These are phyloP conservation scores for Albophoma yamanashiensis DNA, from an alignment of 2,329 filamentous ascomycete species.

Conservation along the genomic window DNA sequence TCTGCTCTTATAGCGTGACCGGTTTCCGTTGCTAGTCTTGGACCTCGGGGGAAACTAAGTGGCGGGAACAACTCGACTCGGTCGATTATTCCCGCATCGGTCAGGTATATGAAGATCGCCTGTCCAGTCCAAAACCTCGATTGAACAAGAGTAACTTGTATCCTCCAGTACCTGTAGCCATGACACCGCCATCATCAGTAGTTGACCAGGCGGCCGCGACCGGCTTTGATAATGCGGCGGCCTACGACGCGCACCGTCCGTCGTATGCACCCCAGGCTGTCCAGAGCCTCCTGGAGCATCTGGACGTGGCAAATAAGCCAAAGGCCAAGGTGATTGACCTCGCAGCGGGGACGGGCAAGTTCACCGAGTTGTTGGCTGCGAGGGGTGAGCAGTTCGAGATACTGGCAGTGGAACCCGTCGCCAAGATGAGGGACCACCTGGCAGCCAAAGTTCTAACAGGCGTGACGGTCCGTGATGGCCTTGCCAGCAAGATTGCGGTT, in stretches of 20 bases:
- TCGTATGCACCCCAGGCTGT: conserved; percentile 52
- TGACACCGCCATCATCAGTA: conserved; percentile 13
- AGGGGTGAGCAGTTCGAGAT: conserved; percentile 50
- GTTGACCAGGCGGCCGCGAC: conserved; percentile 37
- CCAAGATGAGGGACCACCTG: conserved; percentile 52
- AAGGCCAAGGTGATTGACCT: conserved; percentile 49
- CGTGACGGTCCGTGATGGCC: conserved; percentile 46
- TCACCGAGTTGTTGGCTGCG: conserved; percentile 51
- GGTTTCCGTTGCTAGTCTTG: not conserved
- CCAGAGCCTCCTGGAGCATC: conserved; percentile 41
- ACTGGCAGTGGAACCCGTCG: conserved; percentile 53
- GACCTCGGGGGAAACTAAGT: not conserved
- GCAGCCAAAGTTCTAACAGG: conserved; percentile 43
- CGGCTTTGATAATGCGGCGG: conserved; percentile 53
- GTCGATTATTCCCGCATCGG: not conserved
- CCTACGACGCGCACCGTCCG: conserved; percentile 59
- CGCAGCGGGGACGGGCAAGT: conserved; percentile 60
- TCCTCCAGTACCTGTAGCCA: not conserved
- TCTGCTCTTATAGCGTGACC: not conserved
- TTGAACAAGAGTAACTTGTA: not conserved
- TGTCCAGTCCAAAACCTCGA: not conserved
- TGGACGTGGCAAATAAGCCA: conserved; percentile 36
- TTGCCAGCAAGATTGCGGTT: conserved; percentile 45
- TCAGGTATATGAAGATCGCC: not conserved
- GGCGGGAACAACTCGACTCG: not conserved